These are phyloP conservation scores for Edaphochlamys debaryana DNA, from an alignment of 139 green algal species.

Conservation along the genomic window DNA sequence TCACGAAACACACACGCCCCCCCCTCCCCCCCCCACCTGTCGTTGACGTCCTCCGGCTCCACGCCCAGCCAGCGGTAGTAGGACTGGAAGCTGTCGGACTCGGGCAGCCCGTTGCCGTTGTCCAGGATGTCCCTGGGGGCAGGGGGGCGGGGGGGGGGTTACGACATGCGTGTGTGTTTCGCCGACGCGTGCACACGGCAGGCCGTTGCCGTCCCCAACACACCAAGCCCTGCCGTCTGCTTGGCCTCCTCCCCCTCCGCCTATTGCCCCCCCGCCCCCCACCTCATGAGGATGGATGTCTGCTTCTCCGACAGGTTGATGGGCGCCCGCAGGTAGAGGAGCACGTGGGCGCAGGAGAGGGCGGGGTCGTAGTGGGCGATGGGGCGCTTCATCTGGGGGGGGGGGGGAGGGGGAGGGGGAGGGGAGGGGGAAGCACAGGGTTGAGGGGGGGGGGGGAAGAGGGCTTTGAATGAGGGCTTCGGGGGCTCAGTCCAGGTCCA, in stretches of 20 bases:
- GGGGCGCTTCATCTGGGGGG: constrained; percentile 37
- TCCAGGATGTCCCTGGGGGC: constrained; percentile 38
- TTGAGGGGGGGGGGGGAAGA: no score
- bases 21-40: no score
- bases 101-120: constrained; percentile 18
- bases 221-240: no score
- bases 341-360: constrained; percentile 47
- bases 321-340: constrained; percentile 45
- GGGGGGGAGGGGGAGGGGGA: neutral
- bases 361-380: constrained; percentile 48
- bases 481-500: neutral
- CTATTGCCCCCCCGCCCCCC: neutral
- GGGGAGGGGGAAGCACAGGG: neutral
- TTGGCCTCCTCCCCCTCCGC: no score
- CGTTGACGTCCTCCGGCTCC: neutral
- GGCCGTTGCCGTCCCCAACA: no score
- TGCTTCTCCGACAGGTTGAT: constrained; percentile 30
- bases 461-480: neutral
- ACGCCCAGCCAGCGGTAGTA: constrained; percentile 32
- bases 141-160: no score
- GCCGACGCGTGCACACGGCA: no score
- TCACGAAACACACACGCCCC: no score
- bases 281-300: constrained; percentile 29
- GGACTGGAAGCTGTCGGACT: neutral
- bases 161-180: no score